Evolutionary conservation across 495 filamentous ascomycete species (phyloP).

Genomic region (Lichina pygmaea): DNA sequence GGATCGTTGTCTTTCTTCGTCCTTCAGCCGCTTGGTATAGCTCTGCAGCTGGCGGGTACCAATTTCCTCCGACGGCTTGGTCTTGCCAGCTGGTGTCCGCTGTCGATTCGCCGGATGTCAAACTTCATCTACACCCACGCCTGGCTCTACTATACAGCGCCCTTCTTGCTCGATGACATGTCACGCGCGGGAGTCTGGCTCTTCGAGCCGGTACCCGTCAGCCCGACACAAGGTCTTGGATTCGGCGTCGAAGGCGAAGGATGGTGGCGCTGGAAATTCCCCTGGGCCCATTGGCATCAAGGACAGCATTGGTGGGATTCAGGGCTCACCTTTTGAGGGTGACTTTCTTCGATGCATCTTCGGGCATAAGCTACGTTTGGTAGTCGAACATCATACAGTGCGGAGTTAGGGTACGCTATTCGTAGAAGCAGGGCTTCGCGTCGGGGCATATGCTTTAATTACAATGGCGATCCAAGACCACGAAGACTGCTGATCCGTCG

Average conservation of each 20-base stretch:
- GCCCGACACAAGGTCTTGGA: constrained; percentile 11
- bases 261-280: constrained; percentile 11
- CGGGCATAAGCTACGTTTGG: too few relatives aligned
- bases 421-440: too few relatives aligned
- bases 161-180: constrained; percentile 15
- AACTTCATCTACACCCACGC: constrained; percentile 12
- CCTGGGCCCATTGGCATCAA: constrained; percentile 6
- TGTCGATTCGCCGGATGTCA: constrained; percentile 2
- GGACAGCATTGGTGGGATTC: constrained; percentile 13
- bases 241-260: constrained; percentile 12
- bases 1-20: constrained; percentile 15
- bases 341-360: not conserved
- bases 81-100: constrained; percentile 5
- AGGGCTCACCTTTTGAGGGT: constrained; percentile 9
- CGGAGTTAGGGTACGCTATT: too few relatives aligned
- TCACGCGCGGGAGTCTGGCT: constrained; percentile 14
- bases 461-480: too few relatives aligned
- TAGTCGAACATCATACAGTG: too few relatives aligned
- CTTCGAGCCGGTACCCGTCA: constrained; percentile 14
- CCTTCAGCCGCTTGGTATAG: constrained; percentile 11
- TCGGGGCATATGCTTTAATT: too few relatives aligned
- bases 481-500: too few relatives aligned
- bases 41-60: constrained; percentile 5
- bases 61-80: constrained; percentile 3
- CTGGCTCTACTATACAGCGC: constrained; percentile 14